phyloP scores from a whole-genome alignment of 768 basidiomycete genomes.

The Psilocybe cubensis region DNA sequence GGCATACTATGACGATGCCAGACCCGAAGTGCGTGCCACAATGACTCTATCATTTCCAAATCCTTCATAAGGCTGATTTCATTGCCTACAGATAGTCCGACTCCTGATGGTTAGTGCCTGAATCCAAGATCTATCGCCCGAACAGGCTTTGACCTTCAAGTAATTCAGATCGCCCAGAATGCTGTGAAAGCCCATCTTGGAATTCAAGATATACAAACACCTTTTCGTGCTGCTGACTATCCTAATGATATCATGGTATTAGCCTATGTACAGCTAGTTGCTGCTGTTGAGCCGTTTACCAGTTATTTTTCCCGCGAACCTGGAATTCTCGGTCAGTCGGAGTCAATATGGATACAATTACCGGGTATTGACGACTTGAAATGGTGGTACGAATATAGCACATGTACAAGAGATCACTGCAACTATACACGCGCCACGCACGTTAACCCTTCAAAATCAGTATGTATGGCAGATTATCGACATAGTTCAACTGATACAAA shows the following conservation, averaged over 20 bases:
- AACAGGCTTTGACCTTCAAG: background rate
- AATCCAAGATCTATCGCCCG: background rate
- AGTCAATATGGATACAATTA: background rate
- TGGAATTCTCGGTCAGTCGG: slow-evolving; percentile 31
- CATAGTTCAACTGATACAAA: background rate
- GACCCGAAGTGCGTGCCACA: slow-evolving; percentile 43
- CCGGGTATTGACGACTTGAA: background rate
- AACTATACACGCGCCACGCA: background rate
- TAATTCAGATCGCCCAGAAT: slow-evolving; percentile 37
- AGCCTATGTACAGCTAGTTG: slow-evolving; percentile 38
- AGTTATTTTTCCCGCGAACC: slow-evolving; percentile 35
- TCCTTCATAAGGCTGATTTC: too few species aligned
- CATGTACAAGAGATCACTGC: background rate
- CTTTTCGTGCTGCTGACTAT: slow-evolving; percentile 35
- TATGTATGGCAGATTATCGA: background rate
- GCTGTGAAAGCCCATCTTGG: slow-evolving; percentile 36
- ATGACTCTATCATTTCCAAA: background rate
- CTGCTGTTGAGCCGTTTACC: slow-evolving; percentile 30
- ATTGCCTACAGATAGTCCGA: slow-evolving; percentile 45
- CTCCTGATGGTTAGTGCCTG: slow-evolving; percentile 44
- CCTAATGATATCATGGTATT: slow-evolving; percentile 33
- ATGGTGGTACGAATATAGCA: background rate
- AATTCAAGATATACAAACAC: slow-evolving; percentile 18
- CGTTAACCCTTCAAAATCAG: background rate
- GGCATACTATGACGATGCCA: slow-evolving; percentile 56